Evolutionary conservation across 306 rosid species (phyloP).

Genomic region (Dalbergia cultrata): DNA sequence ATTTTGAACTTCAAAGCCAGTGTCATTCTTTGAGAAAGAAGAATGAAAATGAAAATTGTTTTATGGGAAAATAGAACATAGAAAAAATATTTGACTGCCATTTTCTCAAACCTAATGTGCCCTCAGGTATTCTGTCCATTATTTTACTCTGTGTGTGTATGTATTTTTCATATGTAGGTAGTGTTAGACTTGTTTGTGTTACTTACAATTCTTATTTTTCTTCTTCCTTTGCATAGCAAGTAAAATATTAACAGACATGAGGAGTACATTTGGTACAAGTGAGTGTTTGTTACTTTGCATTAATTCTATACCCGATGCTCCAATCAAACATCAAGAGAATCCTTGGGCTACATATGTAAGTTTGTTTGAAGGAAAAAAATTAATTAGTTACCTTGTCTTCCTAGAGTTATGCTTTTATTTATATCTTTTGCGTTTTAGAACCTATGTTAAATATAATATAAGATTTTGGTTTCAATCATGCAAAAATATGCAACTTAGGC

Average conservation of each 20-base stretch:
- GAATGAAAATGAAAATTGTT: conserved; percentile 25
- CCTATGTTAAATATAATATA: conserved; percentile 18
- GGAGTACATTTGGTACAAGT: conserved; percentile 78
- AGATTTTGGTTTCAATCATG: conserved; percentile 31
- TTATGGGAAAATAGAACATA: not conserved
- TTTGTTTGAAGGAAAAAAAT: conserved; percentile 36
- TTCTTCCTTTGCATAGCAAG: conserved; percentile 64
- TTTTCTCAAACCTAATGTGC: conserved; percentile 28
- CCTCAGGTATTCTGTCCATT: conserved; percentile 26
- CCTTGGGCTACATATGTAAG: conserved; percentile 88
- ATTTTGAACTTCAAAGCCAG: not conserved
- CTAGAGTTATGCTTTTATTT: conserved; percentile 4
- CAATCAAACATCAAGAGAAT: conserved; percentile 70
- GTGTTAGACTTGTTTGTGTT: conserved; percentile 46
- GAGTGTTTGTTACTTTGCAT: conserved; percentile 81
- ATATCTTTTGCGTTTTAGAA: conserved; percentile 34
- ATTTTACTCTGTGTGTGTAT: conserved; percentile 1
- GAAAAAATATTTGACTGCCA: conserved; percentile 17
- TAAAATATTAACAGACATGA: conserved; percentile 82
- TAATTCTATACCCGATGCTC: conserved; percentile 75
- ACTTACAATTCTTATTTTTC: conserved; percentile 2
- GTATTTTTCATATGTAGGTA: conserved; percentile 31
- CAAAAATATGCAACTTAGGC: conserved; percentile 49
- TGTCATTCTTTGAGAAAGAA: conserved; percentile 21
- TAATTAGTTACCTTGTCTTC: conserved; percentile 11